Evolutionary conservation across 2,329 filamentous ascomycete genomes (phyloP), one percentile per base, ranked within the genome.

Genomic region (Sphaceloma murrayae): DNA sequence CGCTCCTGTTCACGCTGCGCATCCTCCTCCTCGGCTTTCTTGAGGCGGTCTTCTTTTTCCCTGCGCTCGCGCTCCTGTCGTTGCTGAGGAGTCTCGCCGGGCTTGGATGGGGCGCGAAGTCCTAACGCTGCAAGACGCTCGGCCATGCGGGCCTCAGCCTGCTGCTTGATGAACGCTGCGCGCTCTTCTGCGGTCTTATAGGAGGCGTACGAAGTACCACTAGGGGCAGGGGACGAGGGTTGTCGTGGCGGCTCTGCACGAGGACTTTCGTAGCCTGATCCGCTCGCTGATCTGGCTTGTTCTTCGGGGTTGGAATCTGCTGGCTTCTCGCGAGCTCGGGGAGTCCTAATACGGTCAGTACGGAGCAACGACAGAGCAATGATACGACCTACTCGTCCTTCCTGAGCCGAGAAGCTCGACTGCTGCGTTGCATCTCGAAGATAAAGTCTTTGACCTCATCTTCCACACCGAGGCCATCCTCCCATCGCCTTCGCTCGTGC

Each of bases 371-470:
- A 5, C 10, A 11, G 1, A 4, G 3, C 26, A 9, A 8, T 11
- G 14, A 13, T 3, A 6, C 13, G 5, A 58, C 68, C 59, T 62
- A 73, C 65, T 78, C 75, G 58, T 80, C 73, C 51, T 73, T 75
- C 43, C 77, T 68, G 47, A 93, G 66, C 48, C 80, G 80, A 43
- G 85, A 73, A 51, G 85, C 74, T 52, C 87, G 78, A 61, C 86
- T 93, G 50, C 80, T 84, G 49, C 89, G 79, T 61, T 95, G 88
- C 43, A 98, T 69, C 54, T 96, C 91, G 59, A 91, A 96, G 60
- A 98, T 98, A 63, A 98, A 96, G 58, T 98, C 91, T 57, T 87
- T 85, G 49, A 96, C 83, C 57, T 94, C 87, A 57, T 98, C 89
- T 59, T 98, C 91, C 19, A 98, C 91, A 19, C 91, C 91, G 27